Evolutionary conservation across 2,329 filamentous ascomycete genomes (phyloP).

Genomic region (Colletotrichum sp.): DNA sequence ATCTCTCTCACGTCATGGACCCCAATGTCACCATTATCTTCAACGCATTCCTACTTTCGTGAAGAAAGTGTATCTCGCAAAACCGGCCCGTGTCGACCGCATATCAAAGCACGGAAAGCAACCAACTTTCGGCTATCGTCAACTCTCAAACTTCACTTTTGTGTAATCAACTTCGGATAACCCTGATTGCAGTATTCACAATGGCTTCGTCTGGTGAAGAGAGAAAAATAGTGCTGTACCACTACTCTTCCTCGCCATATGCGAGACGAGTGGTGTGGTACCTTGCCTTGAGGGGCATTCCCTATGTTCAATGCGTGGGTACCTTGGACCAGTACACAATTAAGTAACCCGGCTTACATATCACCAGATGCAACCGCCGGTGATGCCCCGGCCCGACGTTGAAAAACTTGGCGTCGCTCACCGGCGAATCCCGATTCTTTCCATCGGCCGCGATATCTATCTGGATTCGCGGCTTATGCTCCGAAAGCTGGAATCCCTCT

Average conservation of each 20-base stretch:
- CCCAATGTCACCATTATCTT: neutral
- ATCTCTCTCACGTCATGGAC: neutral
- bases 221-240: conserved; percentile 61
- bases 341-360: neutral
- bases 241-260: conserved; percentile 71
- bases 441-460: conserved; percentile 72
- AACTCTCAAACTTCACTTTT: too few relatives aligned
- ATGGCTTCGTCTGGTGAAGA: conserved; percentile 6
- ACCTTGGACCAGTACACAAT: neutral
- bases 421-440: conserved; percentile 72
- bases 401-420: conserved; percentile 66
- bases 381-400: conserved; percentile 71
- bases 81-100: neutral
- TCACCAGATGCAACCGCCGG: conserved; percentile 65
- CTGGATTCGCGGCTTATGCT: conserved; percentile 74
- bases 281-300: conserved; percentile 67
- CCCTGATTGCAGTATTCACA: neutral
- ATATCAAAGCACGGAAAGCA: neutral
- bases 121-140: neutral
- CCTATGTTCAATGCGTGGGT: conserved; percentile 71
- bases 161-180: too few relatives aligned
- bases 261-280: conserved; percentile 71
- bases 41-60: neutral
- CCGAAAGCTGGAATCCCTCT: conserved; percentile 63
- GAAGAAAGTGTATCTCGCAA: neutral